Percentiles rank a stretch among this genome's conserved stretches.
These are phyloP conservation scores for Blastocystis sp. DNA, from an alignment of 352 stramenopile genomes.

Conservation along the genomic window DNA sequence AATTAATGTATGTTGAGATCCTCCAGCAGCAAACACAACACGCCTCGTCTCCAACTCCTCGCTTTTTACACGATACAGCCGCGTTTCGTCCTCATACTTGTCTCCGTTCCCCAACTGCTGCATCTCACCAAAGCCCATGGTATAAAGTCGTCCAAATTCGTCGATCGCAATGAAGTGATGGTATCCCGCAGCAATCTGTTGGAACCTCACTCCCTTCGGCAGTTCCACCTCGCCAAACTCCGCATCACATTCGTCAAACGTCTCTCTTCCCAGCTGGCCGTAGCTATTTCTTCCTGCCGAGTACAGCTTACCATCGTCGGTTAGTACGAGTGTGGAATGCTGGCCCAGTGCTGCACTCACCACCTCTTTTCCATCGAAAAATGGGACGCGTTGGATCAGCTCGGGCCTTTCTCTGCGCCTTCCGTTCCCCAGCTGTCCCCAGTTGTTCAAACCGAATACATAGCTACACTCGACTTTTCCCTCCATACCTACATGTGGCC, in stretches of 20 bases:
- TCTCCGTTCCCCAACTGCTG: slow-evolving; percentile 33
- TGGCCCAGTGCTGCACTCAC: neutral
- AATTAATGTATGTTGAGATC: neutral
- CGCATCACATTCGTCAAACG: neutral
- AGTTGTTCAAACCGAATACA: slow-evolving; percentile 35
- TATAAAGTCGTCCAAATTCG: slow-evolving; percentile 1
- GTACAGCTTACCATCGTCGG: neutral
- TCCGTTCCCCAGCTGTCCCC: slow-evolving; percentile 32
- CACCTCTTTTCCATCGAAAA: slow-evolving; percentile 37
- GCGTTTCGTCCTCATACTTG: slow-evolving; percentile 31
- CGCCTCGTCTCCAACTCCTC: neutral
- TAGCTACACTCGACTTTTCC: neutral
- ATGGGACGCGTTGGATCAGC: neutral
- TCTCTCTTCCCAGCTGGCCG: slow-evolving; percentile 5
- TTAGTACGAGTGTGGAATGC: neutral
- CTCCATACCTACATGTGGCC: neutral
- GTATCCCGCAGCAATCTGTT: slow-evolving; percentile 19
- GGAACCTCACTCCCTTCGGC: neutral
- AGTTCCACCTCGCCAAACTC: neutral
- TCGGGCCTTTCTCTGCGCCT: neutral
- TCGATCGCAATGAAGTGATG: slow-evolving; percentile 8
- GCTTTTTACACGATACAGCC: neutral
- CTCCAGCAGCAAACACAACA: neutral
- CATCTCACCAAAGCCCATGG: slow-evolving; percentile 48
- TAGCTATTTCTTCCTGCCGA: slow-evolving; percentile 23